Conservation (phyloP, 495 filamentous ascomycete genomes). For the Antarctomyces pellizariae region DNA sequence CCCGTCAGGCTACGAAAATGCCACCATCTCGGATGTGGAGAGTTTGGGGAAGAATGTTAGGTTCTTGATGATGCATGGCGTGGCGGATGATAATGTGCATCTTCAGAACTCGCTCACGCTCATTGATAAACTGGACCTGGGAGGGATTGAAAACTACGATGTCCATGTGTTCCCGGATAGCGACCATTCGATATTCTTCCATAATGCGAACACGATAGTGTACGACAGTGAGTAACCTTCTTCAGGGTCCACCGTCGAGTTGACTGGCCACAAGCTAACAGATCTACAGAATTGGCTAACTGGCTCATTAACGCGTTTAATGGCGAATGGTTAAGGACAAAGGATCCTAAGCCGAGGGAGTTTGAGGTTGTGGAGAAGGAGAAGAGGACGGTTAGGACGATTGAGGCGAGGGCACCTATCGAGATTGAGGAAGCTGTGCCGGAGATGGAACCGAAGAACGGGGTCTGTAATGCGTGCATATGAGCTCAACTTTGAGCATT, state of each 20-base stretch:
- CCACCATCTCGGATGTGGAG: conserved; percentile 44
- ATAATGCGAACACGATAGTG: conserved; percentile 79
- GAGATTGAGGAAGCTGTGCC: too few relatives aligned
- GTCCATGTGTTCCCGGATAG: conserved; percentile 91
- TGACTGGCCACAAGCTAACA: conserved; percentile 12
- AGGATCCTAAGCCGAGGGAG: background rate
- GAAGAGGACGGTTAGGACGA: too few relatives aligned
- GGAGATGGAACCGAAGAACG: too few relatives aligned
- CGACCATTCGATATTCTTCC: conserved; percentile 88
- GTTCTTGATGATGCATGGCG: conserved; percentile 86
- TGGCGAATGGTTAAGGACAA: conserved; percentile 47
- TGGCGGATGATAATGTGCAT: conserved; percentile 92
- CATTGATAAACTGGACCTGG: conserved; percentile 69
- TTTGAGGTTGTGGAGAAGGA: too few relatives aligned
- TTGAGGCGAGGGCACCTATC: too few relatives aligned
- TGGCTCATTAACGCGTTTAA: conserved; percentile 97
- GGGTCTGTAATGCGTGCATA: too few relatives aligned
- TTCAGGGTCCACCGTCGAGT: conserved; percentile 1
- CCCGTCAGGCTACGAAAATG: conserved; percentile 46
- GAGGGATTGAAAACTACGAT: conserved; percentile 79
- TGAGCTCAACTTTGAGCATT: too few relatives aligned
- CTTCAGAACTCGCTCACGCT: conserved; percentile 76
- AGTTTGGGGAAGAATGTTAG: conserved; percentile 51
- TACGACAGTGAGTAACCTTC: conserved; percentile 57
- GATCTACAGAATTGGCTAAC: conserved; percentile 44